Percentiles rank a stretch among this genome's conserved stretches.
phyloP scores from a whole-genome alignment of 1,284 basidiomycete species.

The Ustilago curta region DNA sequence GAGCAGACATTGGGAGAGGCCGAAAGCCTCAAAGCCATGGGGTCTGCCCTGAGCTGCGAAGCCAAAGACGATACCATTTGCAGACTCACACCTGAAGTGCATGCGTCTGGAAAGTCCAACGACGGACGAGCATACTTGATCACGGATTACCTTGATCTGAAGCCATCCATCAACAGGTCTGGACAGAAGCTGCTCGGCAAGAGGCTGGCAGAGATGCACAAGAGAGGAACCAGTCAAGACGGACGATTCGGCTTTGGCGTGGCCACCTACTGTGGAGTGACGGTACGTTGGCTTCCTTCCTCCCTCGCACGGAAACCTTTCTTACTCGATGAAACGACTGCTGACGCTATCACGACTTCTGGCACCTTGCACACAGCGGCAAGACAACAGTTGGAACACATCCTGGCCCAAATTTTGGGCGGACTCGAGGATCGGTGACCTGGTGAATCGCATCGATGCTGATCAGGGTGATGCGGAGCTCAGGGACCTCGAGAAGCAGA shows the following conservation, averaged over 20 bases:
- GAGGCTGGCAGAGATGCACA: conserved; percentile 39
- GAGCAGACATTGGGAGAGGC: conserved; percentile 43
- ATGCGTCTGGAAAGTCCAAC: conserved; percentile 24
- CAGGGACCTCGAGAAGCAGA: conserved; percentile 26
- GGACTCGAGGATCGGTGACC: conserved; percentile 37
- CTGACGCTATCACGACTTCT: not conserved
- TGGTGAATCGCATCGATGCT: conserved; percentile 24
- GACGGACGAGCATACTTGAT: conserved; percentile 36
- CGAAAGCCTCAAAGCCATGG: conserved; percentile 34
- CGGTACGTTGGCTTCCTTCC: conserved; percentile 14
- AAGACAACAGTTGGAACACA: conserved; percentile 44
- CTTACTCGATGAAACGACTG: not conserved
- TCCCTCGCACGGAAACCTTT: not conserved
- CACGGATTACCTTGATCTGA: conserved; percentile 41
- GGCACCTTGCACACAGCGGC: conserved; percentile 5
- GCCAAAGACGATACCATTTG: not conserved
- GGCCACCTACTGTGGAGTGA: conserved; percentile 41
- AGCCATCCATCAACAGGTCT: conserved; percentile 12
- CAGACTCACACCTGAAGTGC: conserved; percentile 28
- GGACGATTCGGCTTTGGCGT: conserved; percentile 36
- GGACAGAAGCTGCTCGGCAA: conserved; percentile 26
- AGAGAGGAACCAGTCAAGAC: conserved; percentile 18
- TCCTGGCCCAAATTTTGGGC: conserved; percentile 47
- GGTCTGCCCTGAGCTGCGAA: conserved; percentile 1
- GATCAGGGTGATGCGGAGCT: conserved; percentile 30